Evolutionary conservation across 257 asterid genomes (phyloP).

Genomic region (Primulina tabacum): DNA sequence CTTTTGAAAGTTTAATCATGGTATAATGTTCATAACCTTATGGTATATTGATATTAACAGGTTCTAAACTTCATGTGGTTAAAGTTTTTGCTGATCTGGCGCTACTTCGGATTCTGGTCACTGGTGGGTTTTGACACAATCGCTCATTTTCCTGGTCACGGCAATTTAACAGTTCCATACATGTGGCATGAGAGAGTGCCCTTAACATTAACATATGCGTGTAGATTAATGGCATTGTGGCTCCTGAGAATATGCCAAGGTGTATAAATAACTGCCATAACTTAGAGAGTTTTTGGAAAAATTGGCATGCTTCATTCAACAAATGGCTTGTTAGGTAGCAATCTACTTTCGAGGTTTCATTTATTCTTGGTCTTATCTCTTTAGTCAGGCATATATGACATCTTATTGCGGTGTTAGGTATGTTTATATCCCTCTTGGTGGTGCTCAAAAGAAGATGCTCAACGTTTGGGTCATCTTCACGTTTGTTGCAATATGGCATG

Average conservation of each 20-base stretch:
- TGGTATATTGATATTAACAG: slow-evolving; percentile 38
- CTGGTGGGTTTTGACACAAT: slow-evolving; percentile 51
- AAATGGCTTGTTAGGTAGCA: slow-evolving; percentile 94
- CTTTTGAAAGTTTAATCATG: slow-evolving; percentile 7
- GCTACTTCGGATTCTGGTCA: slow-evolving; percentile 92
- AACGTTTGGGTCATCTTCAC: slow-evolving; percentile 96
- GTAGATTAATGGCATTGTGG: slow-evolving; percentile 88
- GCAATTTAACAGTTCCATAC: slow-evolving; percentile 11
- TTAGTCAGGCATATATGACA: slow-evolving; percentile 1
- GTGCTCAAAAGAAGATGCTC: slow-evolving; percentile 77
- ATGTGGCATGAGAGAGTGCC: slow-evolving; percentile 19
- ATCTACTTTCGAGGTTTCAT: background rate
- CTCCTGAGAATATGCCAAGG: slow-evolving; percentile 96
- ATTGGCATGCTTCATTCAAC: slow-evolving; percentile 98
- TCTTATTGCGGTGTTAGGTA: slow-evolving; percentile 48
- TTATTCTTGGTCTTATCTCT: slow-evolving; percentile 20
- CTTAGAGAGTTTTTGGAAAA: slow-evolving; percentile 93
- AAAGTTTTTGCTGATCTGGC: slow-evolving; percentile 91
- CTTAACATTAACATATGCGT: slow-evolving; percentile 24
- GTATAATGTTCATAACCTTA: background rate
- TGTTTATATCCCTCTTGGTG: slow-evolving; percentile 93
- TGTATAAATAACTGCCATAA: slow-evolving; percentile 91
- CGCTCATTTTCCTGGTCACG: slow-evolving; percentile 15
- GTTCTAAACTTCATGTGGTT: slow-evolving; percentile 98
- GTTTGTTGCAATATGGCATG: slow-evolving; percentile 97